phyloP scores from a whole-genome alignment of 768 basidiomycete genomes.

The Tulasnella sp. region DNA sequence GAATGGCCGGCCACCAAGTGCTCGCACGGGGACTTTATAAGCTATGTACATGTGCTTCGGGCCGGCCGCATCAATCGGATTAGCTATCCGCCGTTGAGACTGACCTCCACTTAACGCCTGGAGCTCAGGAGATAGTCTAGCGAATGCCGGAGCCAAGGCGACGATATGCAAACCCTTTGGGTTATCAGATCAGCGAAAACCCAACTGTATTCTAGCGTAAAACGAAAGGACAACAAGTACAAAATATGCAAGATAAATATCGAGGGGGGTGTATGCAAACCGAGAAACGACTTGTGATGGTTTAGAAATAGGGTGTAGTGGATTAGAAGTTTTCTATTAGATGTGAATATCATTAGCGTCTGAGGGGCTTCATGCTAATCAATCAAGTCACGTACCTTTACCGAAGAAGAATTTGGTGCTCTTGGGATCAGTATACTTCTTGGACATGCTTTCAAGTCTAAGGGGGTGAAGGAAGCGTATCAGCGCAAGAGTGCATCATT shows the following conservation, averaged over 20 bases:
- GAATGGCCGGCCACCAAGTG: too few species aligned
- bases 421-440: constrained; percentile 36
- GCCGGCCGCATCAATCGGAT: too few species aligned
- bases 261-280: not conserved
- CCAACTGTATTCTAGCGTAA: too few species aligned
- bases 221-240: too few species aligned
- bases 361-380: not conserved
- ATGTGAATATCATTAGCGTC: not conserved
- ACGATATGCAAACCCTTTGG: too few species aligned
- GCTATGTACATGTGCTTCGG: too few species aligned
- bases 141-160: too few species aligned
- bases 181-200: too few species aligned
- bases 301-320: not conserved
- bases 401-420: constrained; percentile 38
- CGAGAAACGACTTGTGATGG: not conserved
- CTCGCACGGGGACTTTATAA: too few species aligned
- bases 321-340: not conserved
- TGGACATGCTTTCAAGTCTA: constrained; percentile 35
- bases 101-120: too few species aligned
- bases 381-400: constrained; percentile 30
- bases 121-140: too few species aligned
- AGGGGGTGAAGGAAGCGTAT: not conserved
- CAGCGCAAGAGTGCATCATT: not conserved
- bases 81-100: too few species aligned
- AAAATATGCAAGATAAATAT: not conserved